phyloP scores from a whole-genome alignment of 441 rosid species.

The Bocquillonia castaneifolia region DNA sequence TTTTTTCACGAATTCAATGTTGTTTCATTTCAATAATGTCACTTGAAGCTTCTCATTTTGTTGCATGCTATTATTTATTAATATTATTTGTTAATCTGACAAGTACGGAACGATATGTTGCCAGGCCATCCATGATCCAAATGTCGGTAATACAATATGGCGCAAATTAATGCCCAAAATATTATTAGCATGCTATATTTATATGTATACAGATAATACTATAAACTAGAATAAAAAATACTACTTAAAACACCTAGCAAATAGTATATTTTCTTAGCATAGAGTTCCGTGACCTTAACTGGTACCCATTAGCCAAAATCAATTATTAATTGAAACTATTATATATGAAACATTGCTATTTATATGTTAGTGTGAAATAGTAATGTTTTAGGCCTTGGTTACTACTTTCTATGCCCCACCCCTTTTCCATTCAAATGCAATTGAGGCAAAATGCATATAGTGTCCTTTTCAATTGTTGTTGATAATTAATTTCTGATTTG shows the following conservation, averaged over 20 bases:
- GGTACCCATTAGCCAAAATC: constrained; percentile 25
- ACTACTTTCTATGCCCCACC: too few relatives aligned
- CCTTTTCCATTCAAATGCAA: too few relatives aligned
- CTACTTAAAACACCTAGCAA: constrained; percentile 14
- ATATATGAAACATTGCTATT: neutral
- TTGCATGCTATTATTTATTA: neutral
- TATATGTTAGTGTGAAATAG: neutral
- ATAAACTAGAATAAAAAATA: too few relatives aligned
- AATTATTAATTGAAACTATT: neutral
- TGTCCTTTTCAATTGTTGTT: neutral
- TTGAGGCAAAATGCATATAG: neutral
- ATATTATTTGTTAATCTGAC: neutral
- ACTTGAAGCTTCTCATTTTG: constrained; percentile 3
- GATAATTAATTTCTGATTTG: neutral
- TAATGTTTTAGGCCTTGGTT: too few relatives aligned
- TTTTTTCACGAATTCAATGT: neutral
- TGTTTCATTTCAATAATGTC: neutral
- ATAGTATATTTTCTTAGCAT: neutral
- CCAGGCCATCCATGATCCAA: neutral
- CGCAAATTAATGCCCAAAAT: constrained; percentile 23
- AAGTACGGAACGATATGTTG: neutral
- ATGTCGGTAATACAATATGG: constrained; percentile 12
- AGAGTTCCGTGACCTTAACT: constrained; percentile 31
- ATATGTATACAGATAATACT: too few relatives aligned
- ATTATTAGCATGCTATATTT: constrained; percentile 23